Evolutionary conservation across 1,139 yeast genomes (phyloP), one percentile per base, ranked within the genome.

Genomic region (Kazachstania sp.): DNA sequence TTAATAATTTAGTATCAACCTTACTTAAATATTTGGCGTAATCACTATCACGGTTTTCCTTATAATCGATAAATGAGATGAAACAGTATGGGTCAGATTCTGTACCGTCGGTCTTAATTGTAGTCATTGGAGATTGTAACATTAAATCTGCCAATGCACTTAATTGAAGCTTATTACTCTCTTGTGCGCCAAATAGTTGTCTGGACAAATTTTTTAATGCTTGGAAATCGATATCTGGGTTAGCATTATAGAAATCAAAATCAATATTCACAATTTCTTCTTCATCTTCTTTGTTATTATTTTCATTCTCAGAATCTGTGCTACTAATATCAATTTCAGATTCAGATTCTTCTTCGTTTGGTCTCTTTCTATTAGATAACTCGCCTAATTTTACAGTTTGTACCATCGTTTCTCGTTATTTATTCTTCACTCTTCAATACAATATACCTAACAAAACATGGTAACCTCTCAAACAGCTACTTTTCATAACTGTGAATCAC

Each of bases 1-100:
- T 67, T 59, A 83, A 78, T 62, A 87, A 76, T 55, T 81, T 86
- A 2, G 82, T 64, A 48, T 78, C 73, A 28, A 71, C 69, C 44
- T 72, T 69, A 69, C 66, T 56, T 78, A 71, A 36, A 71, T 70
- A 65, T 73, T 77, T 56, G 72, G 68, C 49, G 73, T 71, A 50
- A 74, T 71, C 67, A 68, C 62, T 71, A 43, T 68, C 61, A 45
- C 72, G 68, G 52, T 77, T 67, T 20, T 78, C 77, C 38, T 75
- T 72, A 54, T 85, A 61, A 59, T 79, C 79, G 41, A 90, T 65
- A 15, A 88, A 83, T 2, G 95, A 75, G 44, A 94, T 69, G 47
- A 92, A 70, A 7, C 97, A 95, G 69, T 86, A 87, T 37, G 97
- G 98, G 66, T 94, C 98, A 52, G 95, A 79, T 57, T 88, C 95